Evolutionary conservation across 2,329 filamentous ascomycete genomes (phyloP), one percentile per base, ranked within the genome.

Genomic region (Fusarium coffeatum): DNA sequence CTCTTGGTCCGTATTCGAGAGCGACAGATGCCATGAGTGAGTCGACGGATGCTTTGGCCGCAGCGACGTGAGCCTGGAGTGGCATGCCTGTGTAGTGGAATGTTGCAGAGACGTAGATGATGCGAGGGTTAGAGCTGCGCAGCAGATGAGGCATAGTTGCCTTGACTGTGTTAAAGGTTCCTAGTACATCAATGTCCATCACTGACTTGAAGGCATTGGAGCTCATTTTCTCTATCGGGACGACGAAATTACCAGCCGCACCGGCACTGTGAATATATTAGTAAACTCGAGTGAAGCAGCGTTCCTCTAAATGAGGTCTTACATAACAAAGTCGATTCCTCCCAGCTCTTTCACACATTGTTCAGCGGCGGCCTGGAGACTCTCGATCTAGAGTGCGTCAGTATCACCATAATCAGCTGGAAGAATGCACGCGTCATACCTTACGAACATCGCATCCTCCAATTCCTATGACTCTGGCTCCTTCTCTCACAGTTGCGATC

Each of bases 81-180:
- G 94, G 91, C 80, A 91, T 89, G 40, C 93, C 94, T 1, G 92
- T 91, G 83, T 95, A 98, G 83, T 98, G 95, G 75, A 98, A 91
- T 3, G 93, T 94, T 6, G 94, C 95, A 46, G 92, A 96, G 66
- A 98, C 88, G 79, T 94, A 97, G 75, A 98, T 88, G 76, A 98
- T 94, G 61, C 94, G 90, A 12, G 94, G 94, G 47, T 74, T 72
- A 2, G 92, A 90, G n/a, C 93, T 97, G 73, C 89, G 86, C 15
- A 93, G 81, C 5, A 99, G 87, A 75, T 97, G 87, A 0, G 93
- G 93, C 34, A 98, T 83, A 2, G 93, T 96, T 6, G 95, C 94
- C 82, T 98, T 98, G 76, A 97, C 86, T 5, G 94, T 97, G 83
- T 98, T 97, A 83, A 92, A 99, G 18, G 93, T 97, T 32, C 96